Evolutionary conservation across 208 protist genomes (phyloP).

Genomic region (Sergeia podlipaevii): DNA sequence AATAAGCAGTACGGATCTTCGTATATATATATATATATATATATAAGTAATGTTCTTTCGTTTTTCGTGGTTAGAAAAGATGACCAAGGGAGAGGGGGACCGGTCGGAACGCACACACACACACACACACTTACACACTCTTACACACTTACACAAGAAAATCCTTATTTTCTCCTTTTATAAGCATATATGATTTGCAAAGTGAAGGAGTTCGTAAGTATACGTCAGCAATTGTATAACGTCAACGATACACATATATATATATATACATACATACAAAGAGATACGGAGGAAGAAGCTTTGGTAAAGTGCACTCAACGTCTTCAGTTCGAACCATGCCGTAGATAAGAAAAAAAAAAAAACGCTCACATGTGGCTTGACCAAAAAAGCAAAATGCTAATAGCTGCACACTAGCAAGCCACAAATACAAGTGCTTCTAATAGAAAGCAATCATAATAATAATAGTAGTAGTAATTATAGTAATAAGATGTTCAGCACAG

Average conservation of each 20-base stretch:
- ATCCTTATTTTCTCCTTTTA: neutral
- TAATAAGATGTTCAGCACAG: neutral
- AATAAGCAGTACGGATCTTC: neutral
- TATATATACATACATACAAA: constrained; percentile 1
- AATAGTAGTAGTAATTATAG: neutral
- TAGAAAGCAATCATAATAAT: neutral
- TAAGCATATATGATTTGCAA: neutral
- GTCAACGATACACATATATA: neutral
- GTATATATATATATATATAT: constrained; percentile 7
- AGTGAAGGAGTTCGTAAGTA: neutral
- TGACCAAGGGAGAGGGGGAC: too few species aligned
- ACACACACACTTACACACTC: too few species aligned
- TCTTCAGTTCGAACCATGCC: too few species aligned
- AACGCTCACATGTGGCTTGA: neutral
- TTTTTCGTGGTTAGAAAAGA: too few species aligned
- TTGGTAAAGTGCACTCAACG: too few species aligned
- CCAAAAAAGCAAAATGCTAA: constrained; percentile 3
- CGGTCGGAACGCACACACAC: too few species aligned
- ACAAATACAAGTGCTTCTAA: neutral
- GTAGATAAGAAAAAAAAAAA: neutral
- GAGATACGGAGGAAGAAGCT: neutral
- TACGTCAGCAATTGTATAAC: neutral
- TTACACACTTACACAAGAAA: too few species aligned
- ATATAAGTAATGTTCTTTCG: neutral
- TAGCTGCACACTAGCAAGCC: neutral